Base-by-base conservation (phyloP, 1,284 basidiomycete species). In the Moesziomyces sp. region DNA sequence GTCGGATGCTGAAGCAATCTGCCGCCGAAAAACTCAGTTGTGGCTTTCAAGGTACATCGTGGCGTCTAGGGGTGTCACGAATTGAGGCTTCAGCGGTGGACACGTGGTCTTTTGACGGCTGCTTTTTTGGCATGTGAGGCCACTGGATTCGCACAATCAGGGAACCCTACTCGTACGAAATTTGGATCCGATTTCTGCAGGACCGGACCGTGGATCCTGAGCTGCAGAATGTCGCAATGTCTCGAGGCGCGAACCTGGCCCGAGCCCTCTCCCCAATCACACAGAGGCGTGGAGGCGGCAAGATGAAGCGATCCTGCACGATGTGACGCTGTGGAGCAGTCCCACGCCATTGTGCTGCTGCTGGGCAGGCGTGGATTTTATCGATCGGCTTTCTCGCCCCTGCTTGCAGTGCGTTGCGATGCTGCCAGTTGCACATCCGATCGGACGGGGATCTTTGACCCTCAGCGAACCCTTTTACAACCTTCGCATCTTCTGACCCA, bases 201-300 rank as follows among this genome's bases (percentile, higher is more conserved):
- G 43, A 2, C 53, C 58, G 65, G 58, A 40, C 64, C 64, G 58
- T 45, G 19, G 24, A 61, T 57, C 45, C 51, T 62, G 53, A 52
- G 26, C 64, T 68, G 65, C 65, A 68, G n/a, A n/a, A 48, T 62
- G 65, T 45, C 54, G 52, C 42, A 58, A 56, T 56, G 8, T 21
- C 28, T 16, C 44, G 43, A 30, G 35, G 11, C 16, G 11, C 16
- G 16, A 16, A 40, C 16, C 38, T 60, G 63, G 57, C 45, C 52
- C 60, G 40, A 45, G 59, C 38, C 38, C 38, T 28, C 38, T 21
- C 21, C 21, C 38, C 38, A 40, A 40, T 40, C 38, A 40, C 13
- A 40, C 16, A 11, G 14, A 18, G 38, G 38, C 18, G 14, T 18
- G 18, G 38, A 34, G 30, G 30, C 30, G 13, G 11, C 6, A 34